Evolutionary conservation across 2,329 filamentous ascomycete genomes (phyloP).

Genomic region (Nothophaeocryptopus gaeumannii): DNA sequence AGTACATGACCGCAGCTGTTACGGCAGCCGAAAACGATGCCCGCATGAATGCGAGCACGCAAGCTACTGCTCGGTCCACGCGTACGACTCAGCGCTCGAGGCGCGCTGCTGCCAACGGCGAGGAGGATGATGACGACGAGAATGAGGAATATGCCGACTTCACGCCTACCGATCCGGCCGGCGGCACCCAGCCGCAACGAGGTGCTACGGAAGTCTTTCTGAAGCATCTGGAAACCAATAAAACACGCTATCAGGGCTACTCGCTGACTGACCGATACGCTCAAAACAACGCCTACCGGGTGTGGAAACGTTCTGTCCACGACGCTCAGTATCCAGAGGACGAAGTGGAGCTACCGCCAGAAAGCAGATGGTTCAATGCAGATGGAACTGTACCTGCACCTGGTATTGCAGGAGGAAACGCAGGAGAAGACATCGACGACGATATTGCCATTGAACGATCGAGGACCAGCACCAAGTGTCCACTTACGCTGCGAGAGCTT

Average conservation of each 20-base stretch:
- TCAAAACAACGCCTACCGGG: conserved; percentile 58
- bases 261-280: conserved; percentile 51
- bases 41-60: conserved; percentile 35
- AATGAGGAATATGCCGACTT: conserved; percentile 39
- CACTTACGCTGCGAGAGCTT: conserved; percentile 64
- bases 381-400: conserved; percentile 45
- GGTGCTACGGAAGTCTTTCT: conserved; percentile 39
- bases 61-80: conserved; percentile 35
- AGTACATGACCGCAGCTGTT: conserved; percentile 45
- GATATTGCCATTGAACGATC: conserved; percentile 66
- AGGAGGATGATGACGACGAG: conserved; percentile 29
- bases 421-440: conserved; percentile 56
- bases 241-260: conserved; percentile 43
- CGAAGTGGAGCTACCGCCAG: conserved; percentile 53
- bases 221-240: conserved; percentile 39
- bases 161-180: conserved; percentile 39
- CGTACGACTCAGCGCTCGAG: conserved; percentile 29
- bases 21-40: conserved; percentile 41
- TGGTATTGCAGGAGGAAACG: conserved; percentile 38
- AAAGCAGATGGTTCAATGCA: conserved; percentile 59
- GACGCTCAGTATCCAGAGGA: conserved; percentile 56
- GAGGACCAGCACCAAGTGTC: conserved; percentile 65
- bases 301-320: conserved; percentile 61
- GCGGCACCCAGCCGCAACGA: conserved; percentile 36
- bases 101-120: conserved; percentile 17